Conservation (phyloP, 805 yeast species). For the Metschnikowia lochheadii region DNA sequence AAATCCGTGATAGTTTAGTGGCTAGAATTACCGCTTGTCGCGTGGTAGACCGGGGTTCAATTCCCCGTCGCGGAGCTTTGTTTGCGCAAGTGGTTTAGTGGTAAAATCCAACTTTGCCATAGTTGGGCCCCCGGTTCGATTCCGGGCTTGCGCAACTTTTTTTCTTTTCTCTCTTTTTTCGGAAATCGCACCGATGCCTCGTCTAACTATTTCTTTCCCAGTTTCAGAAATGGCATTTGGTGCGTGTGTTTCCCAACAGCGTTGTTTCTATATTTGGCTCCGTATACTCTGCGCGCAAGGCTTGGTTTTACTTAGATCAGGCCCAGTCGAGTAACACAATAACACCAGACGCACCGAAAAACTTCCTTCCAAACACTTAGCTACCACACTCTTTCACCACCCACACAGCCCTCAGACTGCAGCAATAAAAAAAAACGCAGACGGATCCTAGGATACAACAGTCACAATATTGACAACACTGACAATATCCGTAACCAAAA, state of each 20-base stretch:
- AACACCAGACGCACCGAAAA: constrained; percentile 3
- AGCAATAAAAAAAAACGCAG: neutral
- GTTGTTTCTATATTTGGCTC: neutral
- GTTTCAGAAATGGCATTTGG: neutral
- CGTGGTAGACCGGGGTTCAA: constrained; percentile 23
- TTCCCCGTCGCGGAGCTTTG: constrained; percentile 20
- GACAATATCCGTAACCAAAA: too few species aligned
- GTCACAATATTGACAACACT: too few species aligned
- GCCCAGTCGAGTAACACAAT: constrained; percentile 2
- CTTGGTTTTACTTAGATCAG: neutral
- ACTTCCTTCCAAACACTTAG: neutral
- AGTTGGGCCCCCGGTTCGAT: constrained; percentile 22
- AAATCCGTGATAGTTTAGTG: constrained; percentile 21
- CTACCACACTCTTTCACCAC: neutral
- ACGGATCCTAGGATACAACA: neutral
- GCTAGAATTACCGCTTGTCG: constrained; percentile 22
- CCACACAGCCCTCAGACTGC: neutral
- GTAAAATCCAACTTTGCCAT: constrained; percentile 21
- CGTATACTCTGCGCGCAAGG: neutral
- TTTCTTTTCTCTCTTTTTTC: too few species aligned
- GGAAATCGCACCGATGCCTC: neutral
- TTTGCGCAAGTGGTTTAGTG: constrained; percentile 21
- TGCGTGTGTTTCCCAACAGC: neutral
- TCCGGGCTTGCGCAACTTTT: constrained; percentile 20
- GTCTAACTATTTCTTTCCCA: neutral